phyloP scores from a whole-genome alignment of 306 rosid species.

The Benincasa hispida region DNA sequence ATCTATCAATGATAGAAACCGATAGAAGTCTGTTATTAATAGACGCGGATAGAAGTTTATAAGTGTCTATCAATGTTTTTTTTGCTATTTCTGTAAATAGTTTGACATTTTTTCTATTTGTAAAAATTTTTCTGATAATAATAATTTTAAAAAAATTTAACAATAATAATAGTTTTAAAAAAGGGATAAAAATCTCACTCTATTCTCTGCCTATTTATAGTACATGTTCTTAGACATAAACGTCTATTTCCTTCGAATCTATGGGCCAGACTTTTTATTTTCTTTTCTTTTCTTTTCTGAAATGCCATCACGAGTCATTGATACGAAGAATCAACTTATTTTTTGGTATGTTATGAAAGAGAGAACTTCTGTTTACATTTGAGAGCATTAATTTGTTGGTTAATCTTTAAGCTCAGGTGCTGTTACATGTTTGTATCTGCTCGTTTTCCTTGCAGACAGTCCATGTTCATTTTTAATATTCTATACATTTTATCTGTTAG shows the following conservation, averaged over 20 bases:
- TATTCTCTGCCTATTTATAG: background rate
- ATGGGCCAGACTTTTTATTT: background rate
- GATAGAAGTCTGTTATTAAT: too few relatives aligned
- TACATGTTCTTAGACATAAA: background rate
- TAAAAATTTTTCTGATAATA: too few relatives aligned
- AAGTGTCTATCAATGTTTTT: too few relatives aligned
- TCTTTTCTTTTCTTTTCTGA: too few relatives aligned
- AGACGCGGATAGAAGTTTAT: too few relatives aligned
- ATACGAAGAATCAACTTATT: background rate
- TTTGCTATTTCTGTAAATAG: too few relatives aligned
- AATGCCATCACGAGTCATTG: background rate
- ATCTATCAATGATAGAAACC: too few relatives aligned
- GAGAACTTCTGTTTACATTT: background rate
- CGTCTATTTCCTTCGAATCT: background rate
- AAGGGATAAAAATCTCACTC: background rate
- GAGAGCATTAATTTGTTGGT: background rate
- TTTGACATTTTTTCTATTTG: too few relatives aligned
- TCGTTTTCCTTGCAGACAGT: background rate
- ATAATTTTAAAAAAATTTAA: too few relatives aligned
- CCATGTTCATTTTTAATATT: background rate
- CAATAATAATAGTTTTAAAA: too few relatives aligned
- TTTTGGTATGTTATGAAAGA: background rate
- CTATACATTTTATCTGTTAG: background rate
- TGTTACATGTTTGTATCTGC: background rate
- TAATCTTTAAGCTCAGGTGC: background rate